These are phyloP conservation scores for Mariannaea elegans DNA, from an alignment of 2,329 filamentous ascomycete species.

Conservation along the genomic window DNA sequence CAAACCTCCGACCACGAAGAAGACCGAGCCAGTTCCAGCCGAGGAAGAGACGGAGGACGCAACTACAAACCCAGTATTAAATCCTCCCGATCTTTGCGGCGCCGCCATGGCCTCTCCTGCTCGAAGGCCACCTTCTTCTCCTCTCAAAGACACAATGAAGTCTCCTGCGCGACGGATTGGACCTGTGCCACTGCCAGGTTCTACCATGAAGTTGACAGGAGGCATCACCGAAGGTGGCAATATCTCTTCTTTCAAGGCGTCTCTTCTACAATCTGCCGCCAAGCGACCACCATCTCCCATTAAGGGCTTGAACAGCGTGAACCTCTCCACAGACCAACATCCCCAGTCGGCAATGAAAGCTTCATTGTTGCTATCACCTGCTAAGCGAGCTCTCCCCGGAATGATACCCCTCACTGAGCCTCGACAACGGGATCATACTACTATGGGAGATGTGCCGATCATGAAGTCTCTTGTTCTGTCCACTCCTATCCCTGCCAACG, in stretches of 20 bases:
- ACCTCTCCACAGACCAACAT: conserved; percentile 40
- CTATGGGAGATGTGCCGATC: conserved; percentile 42
- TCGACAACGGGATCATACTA: conserved; percentile 27
- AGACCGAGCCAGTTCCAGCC: conserved; percentile 11
- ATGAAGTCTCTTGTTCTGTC: conserved; percentile 49
- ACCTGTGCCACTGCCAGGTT: conserved; percentile 42
- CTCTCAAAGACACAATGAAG: conserved; percentile 63
- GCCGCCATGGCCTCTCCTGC: conserved; percentile 63
- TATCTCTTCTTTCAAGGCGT: conserved; percentile 51
- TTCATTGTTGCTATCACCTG: conserved; percentile 60
- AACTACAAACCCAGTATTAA: conserved; percentile 41
- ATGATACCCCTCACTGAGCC: conserved; percentile 46
- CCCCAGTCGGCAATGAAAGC: conserved; percentile 53
- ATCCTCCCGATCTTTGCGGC: conserved; percentile 48
- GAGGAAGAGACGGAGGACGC: conserved; percentile 37
- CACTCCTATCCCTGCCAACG: conserved; percentile 39
- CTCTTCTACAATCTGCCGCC: conserved; percentile 60
- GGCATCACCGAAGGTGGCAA: conserved; percentile 24
- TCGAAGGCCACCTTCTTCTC: conserved; percentile 61
- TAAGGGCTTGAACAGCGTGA: conserved; percentile 47
- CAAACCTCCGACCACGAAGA: conserved; percentile 52
- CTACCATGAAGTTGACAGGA: conserved; percentile 42
- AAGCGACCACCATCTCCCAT: conserved; percentile 59
- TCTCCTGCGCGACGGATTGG: conserved; percentile 61
- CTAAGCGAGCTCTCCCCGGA: conserved; percentile 54